Base-by-base conservation (phyloP, 768 basidiomycete species). In the Sporobolomyces phaffii region DNA sequence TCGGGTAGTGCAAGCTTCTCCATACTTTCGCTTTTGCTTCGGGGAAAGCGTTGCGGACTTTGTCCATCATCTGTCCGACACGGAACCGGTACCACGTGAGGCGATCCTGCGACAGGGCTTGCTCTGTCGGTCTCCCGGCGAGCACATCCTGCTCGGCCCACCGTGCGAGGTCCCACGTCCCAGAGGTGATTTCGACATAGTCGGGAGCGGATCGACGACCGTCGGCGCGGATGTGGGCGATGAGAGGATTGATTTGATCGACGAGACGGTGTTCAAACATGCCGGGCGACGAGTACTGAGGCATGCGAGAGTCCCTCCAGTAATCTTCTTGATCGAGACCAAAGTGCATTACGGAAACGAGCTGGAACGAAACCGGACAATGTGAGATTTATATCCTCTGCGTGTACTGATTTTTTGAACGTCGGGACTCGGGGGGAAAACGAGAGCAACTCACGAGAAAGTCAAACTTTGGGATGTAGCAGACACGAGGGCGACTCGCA, bases 311-410 rank as follows among this genome's bases (percentile, higher is more conserved):
- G 22, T 62, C 63, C 14, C 61, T 41, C 73, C 73, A 75, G 62
- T 68, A 73, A 45, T 73, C 73, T 56, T 75, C 73, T 53, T 75
- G 70, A 43, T 75, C 74, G 50, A 75, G 62, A 41, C 74, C 74
- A 40, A 70, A 75, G 69, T 75, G 74, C 60, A 70, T 70, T n/a
- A 73, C 64, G 48, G 69, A 72, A 40, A 70, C 69, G 48, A 73
- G 69, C 70, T 73, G 1, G 10, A 5, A 34, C 26, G 10, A 20
- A 47, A 36, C 20, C 24, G 13, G 22, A 31, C 28, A 49, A 8
- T 40, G 11, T 5, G 36, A 49, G 48, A n/a, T n/a, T n/a, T n/a
- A n/a, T n/a, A n/a, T n/a, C n/a, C n/a, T n/a, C n/a, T n/a, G n/a
- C n/a, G n/a, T n/a, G n/a, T n/a, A n/a, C n/a, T n/a, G n/a, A n/a